Percentiles rank a stretch among this genome's conserved stretches.
Evolutionary conservation across 352 stramenopile species (phyloP).

Genomic region (Pythium diclinum): DNA sequence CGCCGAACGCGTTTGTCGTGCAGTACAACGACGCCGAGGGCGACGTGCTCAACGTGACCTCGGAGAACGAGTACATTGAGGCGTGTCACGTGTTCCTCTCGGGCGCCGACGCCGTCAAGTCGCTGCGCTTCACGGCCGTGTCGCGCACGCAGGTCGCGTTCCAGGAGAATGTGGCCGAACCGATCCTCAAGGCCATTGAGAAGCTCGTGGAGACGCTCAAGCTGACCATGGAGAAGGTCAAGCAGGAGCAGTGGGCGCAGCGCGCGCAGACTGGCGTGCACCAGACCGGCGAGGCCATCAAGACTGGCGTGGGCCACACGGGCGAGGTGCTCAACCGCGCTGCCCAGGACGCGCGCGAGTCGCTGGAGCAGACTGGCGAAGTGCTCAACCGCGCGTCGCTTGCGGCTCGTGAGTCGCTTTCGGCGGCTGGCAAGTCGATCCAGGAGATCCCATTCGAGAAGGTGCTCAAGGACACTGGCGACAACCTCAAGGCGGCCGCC

Average conservation of each 20-base stretch:
- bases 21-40: constrained; percentile 82
- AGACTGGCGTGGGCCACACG: constrained; percentile 56
- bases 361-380: constrained; percentile 22
- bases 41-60: constrained; percentile 69
- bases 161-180: constrained; percentile 77
- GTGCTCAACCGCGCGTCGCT: constrained; percentile 39
- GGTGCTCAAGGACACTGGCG: constrained; percentile 73
- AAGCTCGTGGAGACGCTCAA: constrained; percentile 79
- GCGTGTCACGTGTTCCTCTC: constrained; percentile 57
- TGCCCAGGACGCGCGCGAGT: constrained; percentile 29
- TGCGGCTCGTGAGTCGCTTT: constrained; percentile 26
- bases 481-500: constrained; percentile 74
- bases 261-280: constrained; percentile 41
- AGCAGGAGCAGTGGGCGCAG: constrained; percentile 74
- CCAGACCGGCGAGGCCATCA: constrained; percentile 29
- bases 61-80: constrained; percentile 62
- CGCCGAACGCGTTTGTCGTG: constrained; percentile 48
- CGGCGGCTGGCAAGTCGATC: constrained; percentile 34
- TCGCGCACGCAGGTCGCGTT: constrained; percentile 57
- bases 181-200: constrained; percentile 78
- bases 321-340: constrained; percentile 60
- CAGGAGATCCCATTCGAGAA: constrained; percentile 85
- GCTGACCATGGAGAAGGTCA: constrained; percentile 77
- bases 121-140: constrained; percentile 69
- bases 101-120: constrained; percentile 33